phyloP scores from a whole-genome alignment of 768 basidiomycete species.

The Melanogaster broomeanus region DNA sequence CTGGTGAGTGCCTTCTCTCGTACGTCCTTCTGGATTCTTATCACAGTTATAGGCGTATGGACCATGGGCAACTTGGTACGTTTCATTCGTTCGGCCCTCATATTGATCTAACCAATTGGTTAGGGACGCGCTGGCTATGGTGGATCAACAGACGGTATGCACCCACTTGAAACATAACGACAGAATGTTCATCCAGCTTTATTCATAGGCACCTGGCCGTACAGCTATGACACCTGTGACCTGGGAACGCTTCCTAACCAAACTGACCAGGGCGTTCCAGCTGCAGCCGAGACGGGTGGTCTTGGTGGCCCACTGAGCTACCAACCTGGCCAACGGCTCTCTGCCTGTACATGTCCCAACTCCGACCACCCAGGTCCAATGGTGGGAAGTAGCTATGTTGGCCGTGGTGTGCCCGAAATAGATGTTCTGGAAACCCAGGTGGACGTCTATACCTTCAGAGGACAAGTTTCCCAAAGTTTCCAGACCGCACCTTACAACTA shows the following conservation, averaged over 20 bases:
- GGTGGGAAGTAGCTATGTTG: slow-evolving; percentile 42
- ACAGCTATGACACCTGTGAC: slow-evolving; percentile 84
- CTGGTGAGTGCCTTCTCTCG: slow-evolving; percentile 51
- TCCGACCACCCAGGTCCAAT: slow-evolving; percentile 87
- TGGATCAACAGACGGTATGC: slow-evolving; percentile 77
- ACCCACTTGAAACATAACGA: neutral
- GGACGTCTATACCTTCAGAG: slow-evolving; percentile 49
- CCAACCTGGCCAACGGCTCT: slow-evolving; percentile 84
- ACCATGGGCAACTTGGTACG: slow-evolving; percentile 68
- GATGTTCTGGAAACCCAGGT: slow-evolving; percentile 89
- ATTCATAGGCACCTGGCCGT: slow-evolving; percentile 63
- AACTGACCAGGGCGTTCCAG: slow-evolving; percentile 62
- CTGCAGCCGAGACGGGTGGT: slow-evolving; percentile 55
- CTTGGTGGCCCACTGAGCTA: slow-evolving; percentile 55
- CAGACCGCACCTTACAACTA: slow-evolving; percentile 82
- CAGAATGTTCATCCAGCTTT: slow-evolving; percentile 2
- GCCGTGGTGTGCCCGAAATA: slow-evolving; percentile 88
- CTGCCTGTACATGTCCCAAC: slow-evolving; percentile 85
- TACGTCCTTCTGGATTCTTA: slow-evolving; percentile 5
- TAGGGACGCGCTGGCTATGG: slow-evolving; percentile 88
- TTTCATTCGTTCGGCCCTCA: neutral
- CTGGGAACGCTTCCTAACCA: slow-evolving; percentile 86
- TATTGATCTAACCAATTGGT: slow-evolving; percentile 26
- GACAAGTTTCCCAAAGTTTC: slow-evolving; percentile 77
- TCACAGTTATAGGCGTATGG: slow-evolving; percentile 53